Evolutionary conservation across 140 eudicot genomes (phyloP).

Genomic region (Ambrosia hybrid): DNA sequence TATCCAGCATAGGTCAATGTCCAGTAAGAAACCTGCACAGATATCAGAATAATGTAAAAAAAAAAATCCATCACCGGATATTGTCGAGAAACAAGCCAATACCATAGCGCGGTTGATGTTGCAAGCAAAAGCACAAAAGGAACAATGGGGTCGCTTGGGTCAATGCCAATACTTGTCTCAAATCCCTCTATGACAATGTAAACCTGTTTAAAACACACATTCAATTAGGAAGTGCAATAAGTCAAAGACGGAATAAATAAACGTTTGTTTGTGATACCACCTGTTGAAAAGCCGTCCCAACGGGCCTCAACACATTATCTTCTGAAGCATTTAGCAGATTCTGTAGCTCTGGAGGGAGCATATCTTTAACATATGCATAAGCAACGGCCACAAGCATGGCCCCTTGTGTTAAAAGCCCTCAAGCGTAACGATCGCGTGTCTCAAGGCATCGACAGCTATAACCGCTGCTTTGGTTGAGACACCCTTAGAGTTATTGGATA

Average conservation of each 20-base stretch:
- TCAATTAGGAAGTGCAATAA: neutral
- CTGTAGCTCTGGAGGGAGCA: slow-evolving; percentile 66
- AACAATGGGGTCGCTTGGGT: slow-evolving; percentile 80
- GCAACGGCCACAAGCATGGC: slow-evolving; percentile 49
- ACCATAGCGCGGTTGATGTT: slow-evolving; percentile 74
- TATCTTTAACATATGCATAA: slow-evolving; percentile 57
- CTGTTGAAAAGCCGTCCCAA: slow-evolving; percentile 62
- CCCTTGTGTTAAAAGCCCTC: slow-evolving; percentile 55
- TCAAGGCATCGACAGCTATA: slow-evolving; percentile 60
- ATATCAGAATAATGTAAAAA: slow-evolving; percentile 35
- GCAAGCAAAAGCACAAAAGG: slow-evolving; percentile 68
- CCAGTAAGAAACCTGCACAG: slow-evolving; percentile 75
- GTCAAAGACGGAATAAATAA: neutral
- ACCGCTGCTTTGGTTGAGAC: slow-evolving; percentile 50
- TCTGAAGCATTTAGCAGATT: slow-evolving; percentile 51
- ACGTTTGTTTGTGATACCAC: slow-evolving; percentile 49
- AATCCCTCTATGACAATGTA: slow-evolving; percentile 54
- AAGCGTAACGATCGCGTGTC: slow-evolving; percentile 37
- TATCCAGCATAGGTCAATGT: slow-evolving; percentile 79
- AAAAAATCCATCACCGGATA: slow-evolving; percentile 26
- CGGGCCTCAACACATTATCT: slow-evolving; percentile 55
- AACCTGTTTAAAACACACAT: slow-evolving; percentile 45
- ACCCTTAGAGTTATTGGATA: slow-evolving; percentile 50
- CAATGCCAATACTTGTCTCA: slow-evolving; percentile 68
- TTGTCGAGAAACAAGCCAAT: slow-evolving; percentile 20